A percentile compares a stretch with the other conserved stretches of the same genome.
These are phyloP conservation scores for Epichloe bromicola DNA, from an alignment of 2,329 filamentous ascomycete genomes.

Conservation along the genomic window DNA sequence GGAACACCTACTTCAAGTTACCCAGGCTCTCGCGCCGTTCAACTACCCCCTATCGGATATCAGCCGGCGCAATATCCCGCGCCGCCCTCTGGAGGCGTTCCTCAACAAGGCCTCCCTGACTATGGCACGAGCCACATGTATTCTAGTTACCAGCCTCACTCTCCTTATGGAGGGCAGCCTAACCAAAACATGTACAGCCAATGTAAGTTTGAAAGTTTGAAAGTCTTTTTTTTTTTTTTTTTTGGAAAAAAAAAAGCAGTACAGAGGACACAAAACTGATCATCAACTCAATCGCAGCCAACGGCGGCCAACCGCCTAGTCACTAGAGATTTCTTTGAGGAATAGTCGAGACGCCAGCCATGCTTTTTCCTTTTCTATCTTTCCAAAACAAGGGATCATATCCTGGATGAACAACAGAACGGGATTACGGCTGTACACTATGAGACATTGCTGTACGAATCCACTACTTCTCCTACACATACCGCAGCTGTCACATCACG, in stretches of 20 bases:
- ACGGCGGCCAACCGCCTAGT: constrained; percentile 6
- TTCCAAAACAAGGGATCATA: not conserved
- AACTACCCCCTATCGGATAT: constrained; percentile 66
- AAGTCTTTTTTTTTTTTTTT: not conserved
- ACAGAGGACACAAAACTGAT: not conserved
- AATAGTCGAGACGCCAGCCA: not conserved
- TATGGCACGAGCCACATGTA: constrained; percentile 44
- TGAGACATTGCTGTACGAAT: constrained; percentile 2
- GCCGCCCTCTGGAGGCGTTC: constrained; percentile 40
- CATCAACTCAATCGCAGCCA: constrained; percentile 3
- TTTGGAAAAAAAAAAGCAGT: not conserved
- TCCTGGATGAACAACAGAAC: not conserved
- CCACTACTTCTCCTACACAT: not conserved
- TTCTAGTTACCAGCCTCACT: constrained; percentile 43
- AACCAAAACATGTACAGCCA: constrained; percentile 48
- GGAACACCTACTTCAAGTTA: constrained; percentile 38
- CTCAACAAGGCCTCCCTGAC: constrained; percentile 39
- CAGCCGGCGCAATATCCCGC: constrained; percentile 53
- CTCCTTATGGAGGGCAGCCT: constrained; percentile 43
- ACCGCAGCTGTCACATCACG: not conserved
- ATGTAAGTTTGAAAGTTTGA: constrained; percentile 30
- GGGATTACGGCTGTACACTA: constrained; percentile 2
- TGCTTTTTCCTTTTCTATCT: not conserved
- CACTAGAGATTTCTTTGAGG: not conserved
- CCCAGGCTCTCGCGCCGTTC: constrained; percentile 43